Percentiles rank a stretch among this genome's conserved stretches.
Evolutionary conservation across 1,139 yeast genomes (phyloP).

Genomic region (Yamadazyma aaseri): DNA sequence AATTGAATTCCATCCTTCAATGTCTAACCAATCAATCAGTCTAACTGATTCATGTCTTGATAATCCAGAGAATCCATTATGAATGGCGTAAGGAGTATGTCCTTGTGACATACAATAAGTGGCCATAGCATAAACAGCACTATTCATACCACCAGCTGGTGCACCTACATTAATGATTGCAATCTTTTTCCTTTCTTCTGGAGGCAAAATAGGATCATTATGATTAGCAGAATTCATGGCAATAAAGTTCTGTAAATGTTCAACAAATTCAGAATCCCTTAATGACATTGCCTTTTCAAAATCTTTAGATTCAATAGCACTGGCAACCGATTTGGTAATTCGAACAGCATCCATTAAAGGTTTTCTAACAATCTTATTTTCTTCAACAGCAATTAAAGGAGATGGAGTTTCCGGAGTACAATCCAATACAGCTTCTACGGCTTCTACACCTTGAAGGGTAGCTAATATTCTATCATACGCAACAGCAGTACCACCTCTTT

Average conservation of each 20-base stretch:
- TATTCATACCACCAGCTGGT: constrained; percentile 79
- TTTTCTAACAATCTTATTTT: constrained; percentile 80
- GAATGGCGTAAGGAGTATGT: constrained; percentile 69
- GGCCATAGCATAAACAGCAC: constrained; percentile 75
- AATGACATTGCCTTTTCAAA: constrained; percentile 83
- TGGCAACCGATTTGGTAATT: constrained; percentile 82
- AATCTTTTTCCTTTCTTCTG: constrained; percentile 55
- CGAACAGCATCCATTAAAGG: constrained; percentile 88
- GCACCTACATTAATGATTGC: constrained; percentile 82
- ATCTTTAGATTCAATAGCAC: constrained; percentile 74
- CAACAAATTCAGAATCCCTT: constrained; percentile 71
- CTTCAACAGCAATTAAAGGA: constrained; percentile 89
- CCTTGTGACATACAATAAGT: constrained; percentile 74
- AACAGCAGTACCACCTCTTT: constrained; percentile 97
- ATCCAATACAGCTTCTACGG: constrained; percentile 88
- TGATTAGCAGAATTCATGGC: constrained; percentile 59
- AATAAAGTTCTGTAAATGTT: constrained; percentile 62
- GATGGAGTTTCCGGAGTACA: constrained; percentile 90
- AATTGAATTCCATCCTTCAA: constrained; percentile 69
- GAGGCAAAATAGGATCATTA: constrained; percentile 58
- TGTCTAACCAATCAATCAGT: constrained; percentile 63
- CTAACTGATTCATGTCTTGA: constrained; percentile 72
- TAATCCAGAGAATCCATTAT: constrained; percentile 74
- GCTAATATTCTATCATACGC: constrained; percentile 90
- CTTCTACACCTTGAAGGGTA: constrained; percentile 96